These are phyloP conservation scores for Fennellomyces sp. DNA, from an alignment of 371 early-diverging fungal species.

Conservation along the genomic window DNA sequence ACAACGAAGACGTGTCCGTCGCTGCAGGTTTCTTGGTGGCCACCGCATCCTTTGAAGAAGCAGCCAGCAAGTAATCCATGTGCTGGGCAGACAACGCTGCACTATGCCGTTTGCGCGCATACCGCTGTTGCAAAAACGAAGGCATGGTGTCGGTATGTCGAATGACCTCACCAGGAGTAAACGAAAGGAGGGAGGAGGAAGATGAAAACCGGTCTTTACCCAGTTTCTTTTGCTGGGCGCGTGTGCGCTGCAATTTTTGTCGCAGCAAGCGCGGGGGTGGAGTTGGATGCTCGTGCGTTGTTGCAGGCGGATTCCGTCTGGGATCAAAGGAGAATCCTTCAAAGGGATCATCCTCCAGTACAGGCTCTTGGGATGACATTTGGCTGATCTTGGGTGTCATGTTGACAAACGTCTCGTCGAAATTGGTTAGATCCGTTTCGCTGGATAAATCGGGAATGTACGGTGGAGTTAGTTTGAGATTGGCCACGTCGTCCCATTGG, in stretches of 20 bases:
- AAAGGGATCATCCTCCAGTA: constrained; percentile 28
- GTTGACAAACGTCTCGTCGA: constrained; percentile 64
- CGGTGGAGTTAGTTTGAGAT: constrained; percentile 56
- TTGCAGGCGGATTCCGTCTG: constrained; percentile 1
- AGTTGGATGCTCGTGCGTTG: not conserved
- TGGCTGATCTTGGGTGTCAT: constrained; percentile 56
- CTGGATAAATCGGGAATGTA: constrained; percentile 50
- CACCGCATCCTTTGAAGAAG: not conserved
- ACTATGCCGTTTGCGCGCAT: constrained; percentile 33
- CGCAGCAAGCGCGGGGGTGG: constrained; percentile 6
- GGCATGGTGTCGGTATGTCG: constrained; percentile 27
- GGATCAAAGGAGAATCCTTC: constrained; percentile 31
- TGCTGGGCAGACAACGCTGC: constrained; percentile 20
- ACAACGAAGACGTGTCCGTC: not conserved
- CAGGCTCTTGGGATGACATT: constrained; percentile 10
- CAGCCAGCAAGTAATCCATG: not conserved
- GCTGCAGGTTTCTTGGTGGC: not conserved
- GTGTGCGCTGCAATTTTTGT: constrained; percentile 11
- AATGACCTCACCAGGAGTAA: constrained; percentile 20
- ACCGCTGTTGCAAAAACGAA: constrained; percentile 9
- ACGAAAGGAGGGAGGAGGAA: constrained; percentile 25
- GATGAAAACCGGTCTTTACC: constrained; percentile 22
- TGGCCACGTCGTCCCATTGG: constrained; percentile 70
- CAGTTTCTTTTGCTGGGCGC: constrained; percentile 12
- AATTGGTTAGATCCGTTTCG: constrained; percentile 61